Conservation (phyloP, 225 moss, liverwort and hornwort genomes). For the Physcomitrium patens region DNA sequence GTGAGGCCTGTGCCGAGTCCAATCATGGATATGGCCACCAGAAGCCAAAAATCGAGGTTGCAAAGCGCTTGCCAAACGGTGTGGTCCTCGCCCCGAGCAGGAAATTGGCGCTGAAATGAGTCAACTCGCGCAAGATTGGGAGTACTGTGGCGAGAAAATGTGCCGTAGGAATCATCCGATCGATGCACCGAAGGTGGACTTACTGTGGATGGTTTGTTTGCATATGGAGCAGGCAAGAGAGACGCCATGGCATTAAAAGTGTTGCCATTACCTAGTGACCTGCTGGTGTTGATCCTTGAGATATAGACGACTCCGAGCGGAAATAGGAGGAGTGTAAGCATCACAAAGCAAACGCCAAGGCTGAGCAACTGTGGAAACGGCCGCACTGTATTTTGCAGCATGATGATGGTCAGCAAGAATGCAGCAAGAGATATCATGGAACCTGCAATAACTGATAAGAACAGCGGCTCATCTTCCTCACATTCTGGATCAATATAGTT, state of each 20-base stretch:
- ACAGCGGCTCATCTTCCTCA: conserved; percentile 44
- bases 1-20: conserved; percentile 56
- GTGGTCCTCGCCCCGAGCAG: conserved; percentile 53
- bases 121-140: conserved; percentile 36
- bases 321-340: conserved; percentile 34
- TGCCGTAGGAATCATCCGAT: conserved; percentile 14
- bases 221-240: neutral
- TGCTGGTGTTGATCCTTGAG: conserved; percentile 14
- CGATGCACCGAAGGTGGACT: neutral
- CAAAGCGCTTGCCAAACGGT: conserved; percentile 43
- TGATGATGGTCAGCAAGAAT: conserved; percentile 45
- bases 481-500: conserved; percentile 11
- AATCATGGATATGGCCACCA: conserved; percentile 39
- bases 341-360: conserved; percentile 37
- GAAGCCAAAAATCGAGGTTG: conserved; percentile 53
- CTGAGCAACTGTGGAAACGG: conserved; percentile 27
- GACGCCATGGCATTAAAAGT: neutral
- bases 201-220: too few species aligned
- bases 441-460: conserved; percentile 38
- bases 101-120: conserved; percentile 48
- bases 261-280: neutral
- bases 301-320: conserved; percentile 40
- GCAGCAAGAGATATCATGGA: conserved; percentile 48
- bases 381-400: conserved; percentile 30
- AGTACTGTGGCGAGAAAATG: neutral